These are phyloP conservation scores for Geranium incanum DNA, from an alignment of 441 rosid species.

Conservation along the genomic window DNA sequence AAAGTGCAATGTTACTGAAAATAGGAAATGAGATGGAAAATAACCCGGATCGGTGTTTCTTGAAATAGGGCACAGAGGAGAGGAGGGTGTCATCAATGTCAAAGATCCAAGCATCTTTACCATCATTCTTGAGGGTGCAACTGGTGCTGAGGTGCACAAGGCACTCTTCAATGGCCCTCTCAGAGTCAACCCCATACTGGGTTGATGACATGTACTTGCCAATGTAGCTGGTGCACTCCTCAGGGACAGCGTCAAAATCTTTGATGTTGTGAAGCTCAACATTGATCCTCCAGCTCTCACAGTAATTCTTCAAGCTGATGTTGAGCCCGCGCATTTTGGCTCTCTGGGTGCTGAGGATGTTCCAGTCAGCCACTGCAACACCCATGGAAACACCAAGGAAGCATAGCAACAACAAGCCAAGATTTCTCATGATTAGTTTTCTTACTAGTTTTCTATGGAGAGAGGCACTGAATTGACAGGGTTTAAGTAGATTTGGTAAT, in stretches of 20 bases:
- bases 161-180: slow-evolving; percentile 8
- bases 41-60: background rate
- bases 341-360: slow-evolving; percentile 5
- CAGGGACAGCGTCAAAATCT: background rate
- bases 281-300: slow-evolving; percentile 4
- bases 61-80: slow-evolving; percentile 1
- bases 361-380: slow-evolving; percentile 2
- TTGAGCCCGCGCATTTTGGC: background rate
- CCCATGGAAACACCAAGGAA: background rate
- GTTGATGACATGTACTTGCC: slow-evolving; percentile 1
- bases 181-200: background rate
- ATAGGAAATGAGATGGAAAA: background rate
- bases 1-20: too few species aligned
- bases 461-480: background rate
- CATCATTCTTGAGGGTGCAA: slow-evolving; percentile 1
- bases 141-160: background rate
- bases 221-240: background rate
- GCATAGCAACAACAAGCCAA: background rate
- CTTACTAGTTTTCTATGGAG: background rate
- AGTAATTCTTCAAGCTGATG: slow-evolving; percentile 6
- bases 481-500: slow-evolving; percentile 3
- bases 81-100: slow-evolving; percentile 10
- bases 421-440: background rate
- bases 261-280: slow-evolving; percentile 2
- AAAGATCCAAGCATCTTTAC: slow-evolving; percentile 8